These are phyloP conservation scores for Linderniella brevidens DNA, from an alignment of 257 asterid genomes.

Conservation along the genomic window DNA sequence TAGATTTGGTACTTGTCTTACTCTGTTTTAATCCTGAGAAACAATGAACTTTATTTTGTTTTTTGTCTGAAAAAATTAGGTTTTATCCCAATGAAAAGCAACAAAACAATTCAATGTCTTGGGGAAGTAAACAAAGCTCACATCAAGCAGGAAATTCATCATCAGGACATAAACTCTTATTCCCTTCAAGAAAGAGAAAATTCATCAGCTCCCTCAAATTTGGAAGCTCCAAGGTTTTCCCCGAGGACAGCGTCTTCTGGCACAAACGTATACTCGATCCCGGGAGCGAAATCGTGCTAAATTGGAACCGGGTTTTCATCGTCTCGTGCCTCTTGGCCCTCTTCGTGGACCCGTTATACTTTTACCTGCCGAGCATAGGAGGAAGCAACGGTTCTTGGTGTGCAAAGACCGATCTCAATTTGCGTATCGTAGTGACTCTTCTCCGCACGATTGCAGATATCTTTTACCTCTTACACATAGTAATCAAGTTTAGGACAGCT, in stretches of 20 bases:
- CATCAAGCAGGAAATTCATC: constrained; percentile 30
- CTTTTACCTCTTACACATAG: constrained; percentile 68
- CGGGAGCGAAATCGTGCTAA: constrained; percentile 69
- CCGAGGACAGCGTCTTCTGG: constrained; percentile 40
- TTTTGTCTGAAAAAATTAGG: constrained; percentile 29
- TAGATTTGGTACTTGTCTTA: no score
- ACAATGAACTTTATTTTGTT: no score
- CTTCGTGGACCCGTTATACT: constrained; percentile 74
- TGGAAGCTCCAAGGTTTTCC: constrained; percentile 44
- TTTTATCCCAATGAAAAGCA: constrained; percentile 63
- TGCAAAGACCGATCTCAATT: constrained; percentile 49
- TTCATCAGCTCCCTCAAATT: constrained; percentile 25
- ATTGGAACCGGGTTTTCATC: constrained; percentile 83
- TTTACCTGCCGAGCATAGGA: constrained; percentile 68
- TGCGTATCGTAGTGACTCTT: constrained; percentile 66
- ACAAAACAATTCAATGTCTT: constrained; percentile 20
- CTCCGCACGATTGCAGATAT: constrained; percentile 79
- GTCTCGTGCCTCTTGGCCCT: constrained; percentile 75
- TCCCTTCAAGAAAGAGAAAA: constrained; percentile 25
- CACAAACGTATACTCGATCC: constrained; percentile 74
- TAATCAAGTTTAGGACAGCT: constrained; percentile 81
- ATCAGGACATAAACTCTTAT: constrained; percentile 17
- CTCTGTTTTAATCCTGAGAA: no score
- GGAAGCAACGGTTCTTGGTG: constrained; percentile 49
- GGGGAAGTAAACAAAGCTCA: constrained; percentile 36